phyloP scores from a whole-genome alignment of 2,329 filamentous ascomycete species.

The Paraphaeosphaeria minitans region DNA sequence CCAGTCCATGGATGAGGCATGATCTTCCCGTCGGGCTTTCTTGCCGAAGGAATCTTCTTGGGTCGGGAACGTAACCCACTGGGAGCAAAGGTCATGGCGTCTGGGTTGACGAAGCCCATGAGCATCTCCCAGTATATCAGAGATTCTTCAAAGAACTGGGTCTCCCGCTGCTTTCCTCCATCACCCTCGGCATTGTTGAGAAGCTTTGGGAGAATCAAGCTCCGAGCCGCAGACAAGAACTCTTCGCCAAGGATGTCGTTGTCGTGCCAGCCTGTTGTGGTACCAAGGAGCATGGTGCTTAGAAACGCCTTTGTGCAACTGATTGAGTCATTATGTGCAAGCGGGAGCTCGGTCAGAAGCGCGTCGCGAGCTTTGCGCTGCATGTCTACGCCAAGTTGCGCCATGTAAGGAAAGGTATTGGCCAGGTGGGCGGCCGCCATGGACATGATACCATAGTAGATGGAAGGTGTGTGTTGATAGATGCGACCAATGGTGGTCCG shows the following conservation, averaged over 20 bases:
- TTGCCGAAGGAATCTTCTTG: slow-evolving; percentile 27
- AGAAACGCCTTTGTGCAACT: slow-evolving; percentile 59
- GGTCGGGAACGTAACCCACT: slow-evolving; percentile 30
- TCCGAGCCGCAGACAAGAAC: slow-evolving; percentile 56
- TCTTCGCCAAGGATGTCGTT: slow-evolving; percentile 60
- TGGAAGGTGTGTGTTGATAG: slow-evolving; percentile 63
- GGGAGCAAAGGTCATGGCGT: slow-evolving; percentile 42
- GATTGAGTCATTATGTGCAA: slow-evolving; percentile 49
- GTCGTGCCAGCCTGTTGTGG: slow-evolving; percentile 66
- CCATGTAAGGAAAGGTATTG: slow-evolving; percentile 62
- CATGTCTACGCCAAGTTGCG: slow-evolving; percentile 55
- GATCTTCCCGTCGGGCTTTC: slow-evolving; percentile 40
- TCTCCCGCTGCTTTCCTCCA: slow-evolving; percentile 41
- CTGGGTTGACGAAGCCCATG: slow-evolving; percentile 59
- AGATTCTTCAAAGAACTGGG: slow-evolving; percentile 61
- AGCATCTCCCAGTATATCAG: slow-evolving; percentile 66
- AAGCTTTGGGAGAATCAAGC: slow-evolving; percentile 52
- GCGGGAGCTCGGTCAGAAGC: slow-evolving; percentile 55
- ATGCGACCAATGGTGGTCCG: slow-evolving; percentile 62
- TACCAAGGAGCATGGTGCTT: slow-evolving; percentile 63
- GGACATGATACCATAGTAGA: slow-evolving; percentile 66
- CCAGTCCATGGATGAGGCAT: slow-evolving; percentile 58
- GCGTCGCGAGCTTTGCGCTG: slow-evolving; percentile 59
- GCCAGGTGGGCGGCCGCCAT: slow-evolving; percentile 67
- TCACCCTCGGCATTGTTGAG: slow-evolving; percentile 38